phyloP scores from a whole-genome alignment of 129 eudicot species.

The Scalesia atractyloides region DNA sequence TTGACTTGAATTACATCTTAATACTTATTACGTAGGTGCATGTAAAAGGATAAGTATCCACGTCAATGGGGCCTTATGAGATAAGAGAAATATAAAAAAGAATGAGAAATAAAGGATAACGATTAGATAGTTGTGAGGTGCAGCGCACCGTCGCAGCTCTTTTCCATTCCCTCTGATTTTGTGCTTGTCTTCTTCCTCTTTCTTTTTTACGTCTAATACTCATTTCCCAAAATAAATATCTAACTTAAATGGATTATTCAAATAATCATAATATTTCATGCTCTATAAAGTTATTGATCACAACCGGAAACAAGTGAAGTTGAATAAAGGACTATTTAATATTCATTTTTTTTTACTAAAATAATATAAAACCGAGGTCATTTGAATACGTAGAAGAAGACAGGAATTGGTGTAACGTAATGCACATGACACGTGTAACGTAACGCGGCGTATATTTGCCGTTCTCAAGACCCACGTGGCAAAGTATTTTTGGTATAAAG shows the following conservation, averaged over 20 bases:
- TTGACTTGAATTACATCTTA: too few species aligned
- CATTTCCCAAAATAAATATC: not conserved
- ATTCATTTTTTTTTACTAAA: not conserved
- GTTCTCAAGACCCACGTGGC: constrained; percentile 23
- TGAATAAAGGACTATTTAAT: not conserved
- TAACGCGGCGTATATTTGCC: constrained; percentile 30
- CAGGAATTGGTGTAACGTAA: not conserved
- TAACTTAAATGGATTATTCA: too few species aligned
- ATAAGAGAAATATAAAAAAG: not conserved
- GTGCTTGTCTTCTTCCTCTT: constrained; percentile 9
- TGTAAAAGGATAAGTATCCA: not conserved
- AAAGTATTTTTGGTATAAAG: not conserved
- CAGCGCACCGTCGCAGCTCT: constrained; percentile 45
- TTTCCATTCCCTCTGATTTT: not conserved
- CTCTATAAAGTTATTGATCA: too few species aligned
- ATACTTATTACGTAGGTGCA: too few species aligned
- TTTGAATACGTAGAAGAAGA: not conserved
- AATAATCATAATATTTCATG: too few species aligned
- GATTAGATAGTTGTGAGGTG: constrained; percentile 25
- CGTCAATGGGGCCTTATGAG: not conserved
- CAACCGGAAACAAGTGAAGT: not conserved
- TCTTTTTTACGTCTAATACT: not conserved
- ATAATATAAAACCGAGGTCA: not conserved
- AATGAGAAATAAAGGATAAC: constrained; percentile 9
- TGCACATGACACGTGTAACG: constrained; percentile 25